Evolutionary conservation across 345 rosid genomes (phyloP), one percentile per base, ranked within the genome.

Genomic region (Lenwebbia sp.): DNA sequence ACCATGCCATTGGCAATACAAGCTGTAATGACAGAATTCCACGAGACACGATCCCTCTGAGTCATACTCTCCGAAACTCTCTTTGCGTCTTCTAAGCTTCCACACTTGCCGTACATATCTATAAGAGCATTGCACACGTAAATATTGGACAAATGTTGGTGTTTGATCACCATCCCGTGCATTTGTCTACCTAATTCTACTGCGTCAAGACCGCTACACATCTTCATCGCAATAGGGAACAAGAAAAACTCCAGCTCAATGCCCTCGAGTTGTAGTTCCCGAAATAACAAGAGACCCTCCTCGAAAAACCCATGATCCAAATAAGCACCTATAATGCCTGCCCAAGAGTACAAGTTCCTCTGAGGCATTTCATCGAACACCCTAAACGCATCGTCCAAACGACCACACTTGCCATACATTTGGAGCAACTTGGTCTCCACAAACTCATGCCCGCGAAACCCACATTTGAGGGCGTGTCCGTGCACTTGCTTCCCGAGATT

Each of bases 391-490:
- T 74, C 88, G 50, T 84, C 89, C 76, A 93, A 62, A 83, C 87
- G 86, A 62, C 90, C 86, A 60, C 88, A 87, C 84, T 87, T 84
- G 44, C 92, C 90, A 74, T 93, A 94, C 92, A 93, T 86, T 65
- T 91, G 93, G n/a, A 94, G 88, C 92, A 94, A 86, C 85, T 92
- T 92, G n/a, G 95, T 91, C 85, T 90, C 94, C n/a, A 94, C 90
- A 81, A 91, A 94, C 83, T 89, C 94, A 82, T 92, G 89, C 83
- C 90, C 91, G 17, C 75, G 83, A 88, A 91, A 86, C 91, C 95
- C 92, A 86, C 84, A 86, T 86, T 91, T 90, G 54, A 91, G 65
- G 28, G 92, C 75, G 83, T 88, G 92, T 23, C 92, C 92, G 50
- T 94, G 96, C 82, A 92, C 84, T 88, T 90, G 94, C 87, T 81